These are phyloP conservation scores for Heliamphora ciliata DNA, from an alignment of 179 eudicot species.

Conservation along the genomic window DNA sequence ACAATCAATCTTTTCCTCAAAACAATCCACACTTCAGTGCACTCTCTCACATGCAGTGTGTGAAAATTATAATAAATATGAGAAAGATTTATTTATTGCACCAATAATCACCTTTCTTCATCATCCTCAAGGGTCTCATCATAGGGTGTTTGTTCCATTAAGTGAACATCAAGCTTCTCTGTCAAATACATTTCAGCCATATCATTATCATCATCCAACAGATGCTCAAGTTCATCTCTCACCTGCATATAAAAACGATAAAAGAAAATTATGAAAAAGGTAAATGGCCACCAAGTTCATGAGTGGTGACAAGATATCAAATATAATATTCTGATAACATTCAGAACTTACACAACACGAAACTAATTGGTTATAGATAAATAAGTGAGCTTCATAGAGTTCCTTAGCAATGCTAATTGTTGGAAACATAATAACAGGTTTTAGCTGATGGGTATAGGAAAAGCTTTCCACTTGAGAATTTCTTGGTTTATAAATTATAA, in stretches of 20 bases:
- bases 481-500: too few relatives aligned
- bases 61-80: neutral
- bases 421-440: too few relatives aligned
- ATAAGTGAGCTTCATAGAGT: neutral
- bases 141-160: constrained; percentile 4
- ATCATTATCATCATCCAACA: constrained; percentile 18
- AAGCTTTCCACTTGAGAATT: too few relatives aligned
- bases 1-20: neutral
- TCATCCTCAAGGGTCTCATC: constrained; percentile 5
- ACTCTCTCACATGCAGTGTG: neutral
- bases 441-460: too few relatives aligned
- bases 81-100: constrained; percentile 9
- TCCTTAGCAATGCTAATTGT: too few relatives aligned
- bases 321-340: too few relatives aligned
- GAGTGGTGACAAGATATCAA: neutral
- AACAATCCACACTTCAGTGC: neutral
- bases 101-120: constrained; percentile 10
- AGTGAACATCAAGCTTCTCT: constrained; percentile 9
- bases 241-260: neutral
- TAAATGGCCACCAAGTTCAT: neutral
- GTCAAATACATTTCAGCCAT: constrained; percentile 21
- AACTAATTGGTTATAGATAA: neutral
- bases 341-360: neutral
- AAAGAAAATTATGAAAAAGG: neutral
- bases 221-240: constrained; percentile 17